A percentile compares a stretch with the other conserved stretches of the same genome.
phyloP scores from a whole-genome alignment of 495 filamentous ascomycete genomes.

The Aspergillus sclerotiicarbonarius region DNA sequence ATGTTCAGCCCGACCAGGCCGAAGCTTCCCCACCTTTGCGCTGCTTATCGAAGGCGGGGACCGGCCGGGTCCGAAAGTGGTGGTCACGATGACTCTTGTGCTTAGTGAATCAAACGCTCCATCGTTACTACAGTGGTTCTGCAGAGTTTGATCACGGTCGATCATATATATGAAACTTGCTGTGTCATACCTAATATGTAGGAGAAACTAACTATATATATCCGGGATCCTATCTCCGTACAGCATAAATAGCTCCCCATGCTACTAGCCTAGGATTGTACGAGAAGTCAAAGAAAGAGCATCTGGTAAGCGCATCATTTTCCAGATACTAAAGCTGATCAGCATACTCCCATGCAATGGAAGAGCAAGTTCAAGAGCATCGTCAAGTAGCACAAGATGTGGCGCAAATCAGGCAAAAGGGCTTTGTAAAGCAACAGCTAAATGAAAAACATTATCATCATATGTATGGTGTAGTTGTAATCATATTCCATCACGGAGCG shows the following conservation, averaged over 20 bases:
- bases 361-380: background rate
- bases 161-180: no score
- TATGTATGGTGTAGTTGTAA: background rate
- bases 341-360: background rate
- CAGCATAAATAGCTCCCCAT: background rate
- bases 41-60: constrained; percentile 1
- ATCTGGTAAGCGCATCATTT: background rate
- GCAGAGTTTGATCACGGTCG: no score
- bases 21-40: constrained; percentile 1
- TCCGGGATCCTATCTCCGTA: background rate
- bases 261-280: background rate
- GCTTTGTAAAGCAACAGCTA: background rate
- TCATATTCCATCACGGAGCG: background rate
- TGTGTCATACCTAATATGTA: no score
- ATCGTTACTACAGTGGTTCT: no score
- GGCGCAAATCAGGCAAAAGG: background rate
- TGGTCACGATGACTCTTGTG: background rate
- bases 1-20: background rate
- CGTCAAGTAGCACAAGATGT: background rate
- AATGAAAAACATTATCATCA: constrained; percentile 1
- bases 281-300: background rate
- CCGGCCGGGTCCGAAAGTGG: constrained; percentile 3
- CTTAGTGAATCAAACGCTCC: no score
- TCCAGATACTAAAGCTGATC: background rate
- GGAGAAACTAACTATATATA: background rate